Percentiles rank a stretch among this genome's conserved stretches.
Evolutionary conservation across 345 rosid species (phyloP).

Genomic region (Lumnitzera littorea): DNA sequence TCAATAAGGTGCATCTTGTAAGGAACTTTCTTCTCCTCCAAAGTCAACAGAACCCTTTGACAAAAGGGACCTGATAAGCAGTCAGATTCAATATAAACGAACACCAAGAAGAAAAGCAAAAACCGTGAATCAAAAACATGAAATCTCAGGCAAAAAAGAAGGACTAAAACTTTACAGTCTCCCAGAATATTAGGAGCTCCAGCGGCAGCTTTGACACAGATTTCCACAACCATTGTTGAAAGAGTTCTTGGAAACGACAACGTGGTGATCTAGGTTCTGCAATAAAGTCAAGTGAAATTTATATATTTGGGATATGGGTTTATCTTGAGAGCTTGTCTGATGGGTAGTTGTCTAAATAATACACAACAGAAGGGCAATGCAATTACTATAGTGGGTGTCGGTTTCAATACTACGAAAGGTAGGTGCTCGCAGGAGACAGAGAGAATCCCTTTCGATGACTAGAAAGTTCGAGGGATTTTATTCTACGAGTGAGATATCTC

Average conservation of each 20-base stretch:
- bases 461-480: neutral
- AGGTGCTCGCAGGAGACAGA: neutral
- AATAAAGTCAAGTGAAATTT: neutral
- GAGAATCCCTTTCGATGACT: neutral
- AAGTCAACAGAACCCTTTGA: constrained; percentile 58
- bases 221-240: constrained; percentile 58
- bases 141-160: neutral
- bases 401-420: too few species aligned
- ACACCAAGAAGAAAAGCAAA: constrained; percentile 1
- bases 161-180: constrained; percentile 46
- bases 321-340: neutral
- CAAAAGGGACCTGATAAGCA: constrained; percentile 57
- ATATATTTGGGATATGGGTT: neutral
- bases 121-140: neutral
- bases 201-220: constrained; percentile 76
- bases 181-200: constrained; percentile 68
- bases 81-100: neutral
- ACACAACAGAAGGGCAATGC: neutral
- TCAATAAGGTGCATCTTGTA: constrained; percentile 53
- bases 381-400: neutral
- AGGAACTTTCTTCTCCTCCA: constrained; percentile 81
- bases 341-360: neutral
- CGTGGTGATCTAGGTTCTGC: neutral
- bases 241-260: neutral
- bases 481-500: too few species aligned